Percentiles rank a stretch among this genome's conserved stretches.
phyloP scores from a whole-genome alignment of 352 stramenopile species.

The Phytophthora sansomeana region DNA sequence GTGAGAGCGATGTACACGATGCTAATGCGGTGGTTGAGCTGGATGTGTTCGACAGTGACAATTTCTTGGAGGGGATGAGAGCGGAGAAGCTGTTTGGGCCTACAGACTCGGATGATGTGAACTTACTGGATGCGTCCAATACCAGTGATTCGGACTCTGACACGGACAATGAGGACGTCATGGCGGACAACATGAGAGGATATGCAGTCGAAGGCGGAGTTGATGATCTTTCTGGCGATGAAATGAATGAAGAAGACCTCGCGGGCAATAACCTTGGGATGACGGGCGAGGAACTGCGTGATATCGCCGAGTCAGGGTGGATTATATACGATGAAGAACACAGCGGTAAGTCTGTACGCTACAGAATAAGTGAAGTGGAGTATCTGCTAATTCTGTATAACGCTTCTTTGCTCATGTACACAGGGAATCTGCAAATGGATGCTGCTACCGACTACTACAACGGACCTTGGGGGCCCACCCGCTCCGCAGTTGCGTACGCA shows the following conservation, averaged over 20 bases:
- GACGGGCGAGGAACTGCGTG: background rate
- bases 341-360: conserved; percentile 16
- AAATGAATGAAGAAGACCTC: conserved; percentile 1
- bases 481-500: conserved; percentile 18
- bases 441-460: conserved; percentile 19
- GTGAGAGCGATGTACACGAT: conserved; percentile 2
- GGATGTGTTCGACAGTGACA: conserved; percentile 11
- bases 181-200: conserved; percentile 1
- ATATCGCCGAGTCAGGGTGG: conserved; percentile 1
- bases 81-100: conserved; percentile 1
- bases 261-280: background rate
- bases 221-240: conserved; percentile 1
- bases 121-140: background rate
- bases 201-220: conserved; percentile 1
- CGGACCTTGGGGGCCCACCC: conserved; percentile 8
- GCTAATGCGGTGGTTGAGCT: background rate
- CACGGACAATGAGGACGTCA: conserved; percentile 11
- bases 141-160: conserved; percentile 1
- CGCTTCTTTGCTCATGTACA: background rate
- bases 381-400: conserved; percentile 9
- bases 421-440: conserved; percentile 5
- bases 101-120: conserved; percentile 5
- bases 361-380: conserved; percentile 10
- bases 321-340: conserved; percentile 11
- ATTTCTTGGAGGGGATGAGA: conserved; percentile 15